A percentile compares a stretch with the other conserved stretches of the same genome.
These are phyloP conservation scores for Hymenoscyphus scutula DNA, from an alignment of 2,329 filamentous ascomycete species.

Conservation along the genomic window DNA sequence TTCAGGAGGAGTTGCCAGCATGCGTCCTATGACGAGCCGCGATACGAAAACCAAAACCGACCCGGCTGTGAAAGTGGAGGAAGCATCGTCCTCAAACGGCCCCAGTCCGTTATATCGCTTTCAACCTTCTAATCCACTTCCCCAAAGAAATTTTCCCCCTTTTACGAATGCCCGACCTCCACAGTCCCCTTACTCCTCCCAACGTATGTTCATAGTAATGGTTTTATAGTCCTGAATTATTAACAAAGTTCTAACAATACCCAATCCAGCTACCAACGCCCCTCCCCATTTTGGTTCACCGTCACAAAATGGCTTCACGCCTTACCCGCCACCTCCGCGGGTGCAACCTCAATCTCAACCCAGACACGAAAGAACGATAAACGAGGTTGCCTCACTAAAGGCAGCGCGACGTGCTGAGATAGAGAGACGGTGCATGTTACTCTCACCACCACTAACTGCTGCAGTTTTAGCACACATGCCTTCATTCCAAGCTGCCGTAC, in stretches of 20 bases:
- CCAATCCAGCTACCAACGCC: slow-evolving; percentile 22
- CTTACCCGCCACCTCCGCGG: slow-evolving; percentile 26
- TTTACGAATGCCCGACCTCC: slow-evolving; percentile 14
- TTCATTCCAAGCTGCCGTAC: slow-evolving; percentile 70
- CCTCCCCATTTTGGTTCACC: slow-evolving; percentile 35
- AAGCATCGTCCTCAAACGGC: slow-evolving; percentile 14
- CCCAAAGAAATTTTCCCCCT: slow-evolving; percentile 16
- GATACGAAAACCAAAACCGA: slow-evolving; percentile 11
- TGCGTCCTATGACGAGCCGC: slow-evolving; percentile 21
- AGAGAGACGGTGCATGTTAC: slow-evolving; percentile 63
- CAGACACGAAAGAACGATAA: slow-evolving; percentile 53
- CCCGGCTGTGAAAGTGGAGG: slow-evolving; percentile 8
- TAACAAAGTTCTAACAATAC: slow-evolving; percentile 11
- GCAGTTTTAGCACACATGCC: slow-evolving; percentile 66
- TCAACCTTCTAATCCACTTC: slow-evolving; percentile 11
- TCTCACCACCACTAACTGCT: slow-evolving; percentile 63
- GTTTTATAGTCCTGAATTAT: background rate
- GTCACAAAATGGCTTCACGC: slow-evolving; percentile 30
- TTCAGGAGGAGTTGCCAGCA: slow-evolving; percentile 32
- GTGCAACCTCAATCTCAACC: slow-evolving; percentile 24
- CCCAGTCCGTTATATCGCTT: slow-evolving; percentile 14
- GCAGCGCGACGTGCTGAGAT: slow-evolving; percentile 66
- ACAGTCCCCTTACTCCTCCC: slow-evolving; percentile 15
- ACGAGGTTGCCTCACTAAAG: slow-evolving; percentile 63
- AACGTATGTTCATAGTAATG: background rate